Evolutionary conservation across 768 basidiomycete species (phyloP).

Genomic region (Mycena vitilis): DNA sequence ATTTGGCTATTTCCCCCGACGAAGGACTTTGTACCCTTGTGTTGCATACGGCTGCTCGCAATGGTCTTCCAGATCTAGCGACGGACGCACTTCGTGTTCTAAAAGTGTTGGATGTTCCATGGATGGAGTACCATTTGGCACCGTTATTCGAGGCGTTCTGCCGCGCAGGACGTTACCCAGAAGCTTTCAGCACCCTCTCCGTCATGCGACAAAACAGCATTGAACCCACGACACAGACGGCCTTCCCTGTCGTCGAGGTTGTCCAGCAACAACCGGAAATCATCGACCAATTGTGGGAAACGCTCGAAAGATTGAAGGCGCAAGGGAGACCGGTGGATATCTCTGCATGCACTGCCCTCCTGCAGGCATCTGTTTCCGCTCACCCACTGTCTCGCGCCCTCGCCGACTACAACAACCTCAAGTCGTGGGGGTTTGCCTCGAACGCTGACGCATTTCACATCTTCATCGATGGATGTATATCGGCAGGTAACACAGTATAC

Average conservation of each 20-base stretch:
- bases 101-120: conserved; percentile 56
- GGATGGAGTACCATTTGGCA: conserved; percentile 81
- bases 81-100: conserved; percentile 72
- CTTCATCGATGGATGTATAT: conserved; percentile 74
- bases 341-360: conserved; percentile 71
- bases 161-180: conserved; percentile 64
- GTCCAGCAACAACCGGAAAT: conserved; percentile 61
- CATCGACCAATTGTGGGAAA: conserved; percentile 73
- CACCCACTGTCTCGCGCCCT: conserved; percentile 82
- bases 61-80: conserved; percentile 78
- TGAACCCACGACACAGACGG: conserved; percentile 61
- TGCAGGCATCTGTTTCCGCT: conserved; percentile 69
- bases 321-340: conserved; percentile 66
- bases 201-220: conserved; percentile 70
- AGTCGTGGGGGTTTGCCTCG: conserved; percentile 66
- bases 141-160: conserved; percentile 82
- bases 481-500: conserved; percentile 68
- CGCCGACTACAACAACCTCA: conserved; percentile 75
- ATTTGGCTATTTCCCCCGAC: conserved; percentile 67
- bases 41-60: conserved; percentile 78
- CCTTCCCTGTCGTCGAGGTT: conserved; percentile 62
- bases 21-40: conserved; percentile 81
- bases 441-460: conserved; percentile 75
- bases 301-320: conserved; percentile 69
- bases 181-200: conserved; percentile 70